Evolutionary conservation across 192 early-diverging fungal genomes (phyloP).

Genomic region (Powellomyces hirtus): DNA sequence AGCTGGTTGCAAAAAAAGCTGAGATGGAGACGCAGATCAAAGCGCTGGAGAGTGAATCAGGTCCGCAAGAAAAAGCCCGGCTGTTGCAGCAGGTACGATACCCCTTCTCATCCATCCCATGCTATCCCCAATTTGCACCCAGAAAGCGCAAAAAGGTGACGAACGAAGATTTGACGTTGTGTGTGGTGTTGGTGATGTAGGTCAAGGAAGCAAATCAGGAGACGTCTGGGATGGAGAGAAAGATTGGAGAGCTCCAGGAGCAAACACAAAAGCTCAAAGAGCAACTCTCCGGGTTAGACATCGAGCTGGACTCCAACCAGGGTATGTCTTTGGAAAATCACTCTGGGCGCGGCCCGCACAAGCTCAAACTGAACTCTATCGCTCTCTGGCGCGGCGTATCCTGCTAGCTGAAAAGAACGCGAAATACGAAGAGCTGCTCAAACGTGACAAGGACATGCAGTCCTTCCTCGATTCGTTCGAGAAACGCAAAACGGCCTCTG

Average conservation of each 20-base stretch:
- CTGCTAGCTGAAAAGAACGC: constrained; percentile 42
- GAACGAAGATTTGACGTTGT: too few species aligned
- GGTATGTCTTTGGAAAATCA: constrained; percentile 23
- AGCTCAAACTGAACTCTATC: background rate
- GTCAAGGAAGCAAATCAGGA: constrained; percentile 63
- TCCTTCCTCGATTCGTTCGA: constrained; percentile 54
- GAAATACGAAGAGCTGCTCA: constrained; percentile 62
- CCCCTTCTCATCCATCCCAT: background rate
- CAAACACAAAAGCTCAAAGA: constrained; percentile 44
- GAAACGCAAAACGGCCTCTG: constrained; percentile 30
- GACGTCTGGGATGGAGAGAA: constrained; percentile 60
- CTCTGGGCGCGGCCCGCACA: background rate
- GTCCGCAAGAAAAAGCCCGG: constrained; percentile 47
- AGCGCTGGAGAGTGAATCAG: constrained; percentile 39
- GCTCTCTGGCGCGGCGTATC: background rate
- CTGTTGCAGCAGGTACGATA: constrained; percentile 44
- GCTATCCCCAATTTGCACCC: too few species aligned
- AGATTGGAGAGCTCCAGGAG: constrained; percentile 50
- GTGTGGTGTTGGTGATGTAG: constrained; percentile 21
- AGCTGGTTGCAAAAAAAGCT: constrained; percentile 29
- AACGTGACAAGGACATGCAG: constrained; percentile 59
- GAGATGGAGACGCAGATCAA: constrained; percentile 48
- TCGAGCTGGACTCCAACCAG: constrained; percentile 43
- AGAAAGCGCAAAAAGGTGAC: too few species aligned
- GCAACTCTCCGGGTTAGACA: constrained; percentile 43